Evolutionary conservation across 179 eudicot genomes (phyloP), one percentile per base, ranked within the genome.

Genomic region (Camellia oleifera): DNA sequence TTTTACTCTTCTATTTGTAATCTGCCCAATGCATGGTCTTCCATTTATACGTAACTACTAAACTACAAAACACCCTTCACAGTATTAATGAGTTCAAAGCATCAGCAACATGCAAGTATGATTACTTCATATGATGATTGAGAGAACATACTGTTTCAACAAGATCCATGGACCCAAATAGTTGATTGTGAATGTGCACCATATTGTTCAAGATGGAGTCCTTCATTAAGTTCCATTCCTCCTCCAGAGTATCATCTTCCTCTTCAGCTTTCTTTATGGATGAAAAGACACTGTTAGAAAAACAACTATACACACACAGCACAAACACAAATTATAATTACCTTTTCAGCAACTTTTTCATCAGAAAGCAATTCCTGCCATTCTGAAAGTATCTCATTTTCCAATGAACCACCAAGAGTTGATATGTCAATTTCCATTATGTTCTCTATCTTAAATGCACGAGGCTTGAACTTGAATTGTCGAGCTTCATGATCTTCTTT

Each of bases 101-200:
- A 60, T 17, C 20, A 60, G 64, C 64, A 57, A 57, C 61, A 60
- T 14, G 64, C 7, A 60, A 14, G 20, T 60, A n/a, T 4, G 64
- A 64, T 32, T 64, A 64, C 40, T 18, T 64, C 64, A 4, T 60
- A 7, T 10, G 6, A n/a, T 15, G 11, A 45, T 75, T 5, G n/a
- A 48, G 58, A 61, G 45, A 69, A 71, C 93, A 60, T 89, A 95
- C 98, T 77, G 32, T 79, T 83, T 84, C 86, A 85, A 86, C 74
- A 72, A 92, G 91, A 86, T 92, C 91, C 67, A 62, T 78, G n/a
- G 95, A 92, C 82, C 99, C 99, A 87, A 91, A 97, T 68, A 95
- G 69, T 66, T 85, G 89, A 81, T 83, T 86, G 87, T 94, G 93
- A 77, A 88, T 80, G 73, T 83, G 77, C 81, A 97, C 92, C 87